Evolutionary conservation across 371 early-diverging fungal genomes (phyloP).

Genomic region (Haplosporangium sp.): DNA sequence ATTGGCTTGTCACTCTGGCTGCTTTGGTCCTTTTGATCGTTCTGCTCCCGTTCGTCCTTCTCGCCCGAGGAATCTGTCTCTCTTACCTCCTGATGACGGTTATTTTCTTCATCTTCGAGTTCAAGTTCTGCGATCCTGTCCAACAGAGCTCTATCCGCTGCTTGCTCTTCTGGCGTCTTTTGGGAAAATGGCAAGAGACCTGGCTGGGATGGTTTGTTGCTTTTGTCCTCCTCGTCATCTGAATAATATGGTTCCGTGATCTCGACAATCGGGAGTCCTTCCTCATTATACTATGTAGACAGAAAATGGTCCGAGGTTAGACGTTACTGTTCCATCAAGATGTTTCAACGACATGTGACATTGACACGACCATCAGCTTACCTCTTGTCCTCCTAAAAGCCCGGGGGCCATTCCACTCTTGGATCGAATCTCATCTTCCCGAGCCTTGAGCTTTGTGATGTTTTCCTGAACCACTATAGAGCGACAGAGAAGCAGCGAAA

Average conservation of each 20-base stretch:
- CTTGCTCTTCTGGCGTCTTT: constrained; percentile 62
- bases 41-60: constrained; percentile 57
- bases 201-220: constrained; percentile 26
- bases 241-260: constrained; percentile 79
- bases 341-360: neutral
- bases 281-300: constrained; percentile 76
- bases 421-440: constrained; percentile 59
- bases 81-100: constrained; percentile 62
- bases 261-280: constrained; percentile 89
- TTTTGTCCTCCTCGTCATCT: constrained; percentile 68
- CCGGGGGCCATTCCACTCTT: constrained; percentile 58
- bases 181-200: constrained; percentile 27
- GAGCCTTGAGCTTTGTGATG: constrained; percentile 62
- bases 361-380: neutral
- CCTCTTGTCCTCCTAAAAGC: constrained; percentile 48
- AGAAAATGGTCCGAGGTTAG: neutral
- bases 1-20: constrained; percentile 39
- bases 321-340: neutral
- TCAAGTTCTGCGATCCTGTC: constrained; percentile 58
- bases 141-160: constrained; percentile 61
- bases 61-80: constrained; percentile 67
- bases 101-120: constrained; percentile 67
- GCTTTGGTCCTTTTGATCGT: constrained; percentile 41
- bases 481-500: neutral
- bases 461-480: constrained; percentile 71